A percentile compares a stretch with the other conserved stretches of the same genome.
These are phyloP conservation scores for Yamadazyma triangularis DNA, from an alignment of 1,139 yeast genomes.

Conservation along the genomic window DNA sequence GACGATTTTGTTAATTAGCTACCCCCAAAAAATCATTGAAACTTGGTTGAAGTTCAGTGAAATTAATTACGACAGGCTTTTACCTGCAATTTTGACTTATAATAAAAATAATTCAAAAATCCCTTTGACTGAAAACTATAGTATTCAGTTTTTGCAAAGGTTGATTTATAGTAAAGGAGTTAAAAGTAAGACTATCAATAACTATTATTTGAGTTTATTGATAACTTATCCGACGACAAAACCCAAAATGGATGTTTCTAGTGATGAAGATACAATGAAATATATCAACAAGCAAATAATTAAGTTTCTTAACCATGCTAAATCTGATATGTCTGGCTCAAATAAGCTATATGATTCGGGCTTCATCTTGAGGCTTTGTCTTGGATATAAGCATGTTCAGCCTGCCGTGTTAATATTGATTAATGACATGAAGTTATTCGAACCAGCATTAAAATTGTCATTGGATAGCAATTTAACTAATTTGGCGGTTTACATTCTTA, in stretches of 20 bases:
- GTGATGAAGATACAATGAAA: constrained; percentile 18
- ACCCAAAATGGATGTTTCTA: neutral
- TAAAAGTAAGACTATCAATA: constrained; percentile 55
- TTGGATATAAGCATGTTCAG: constrained; percentile 51
- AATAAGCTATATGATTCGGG: constrained; percentile 53
- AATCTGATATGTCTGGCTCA: constrained; percentile 12
- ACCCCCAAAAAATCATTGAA: constrained; percentile 68
- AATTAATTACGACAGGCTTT: constrained; percentile 52
- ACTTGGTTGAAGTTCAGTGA: constrained; percentile 64
- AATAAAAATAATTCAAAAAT: constrained; percentile 39
- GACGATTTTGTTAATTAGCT: constrained; percentile 60
- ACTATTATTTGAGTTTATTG: constrained; percentile 68
- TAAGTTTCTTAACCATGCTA: constrained; percentile 24
- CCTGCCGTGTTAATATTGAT: constrained; percentile 73
- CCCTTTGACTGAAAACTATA: constrained; percentile 48
- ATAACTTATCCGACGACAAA: constrained; percentile 47
- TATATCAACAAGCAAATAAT: constrained; percentile 22
- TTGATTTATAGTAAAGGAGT: constrained; percentile 51
- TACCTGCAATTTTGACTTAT: constrained; percentile 75
- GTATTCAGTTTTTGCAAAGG: constrained; percentile 58
- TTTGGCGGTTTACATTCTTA: constrained; percentile 42
- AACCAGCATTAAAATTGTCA: constrained; percentile 78
- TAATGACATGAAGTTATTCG: constrained; percentile 58
- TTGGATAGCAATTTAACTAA: constrained; percentile 58
- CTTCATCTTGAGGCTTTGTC: constrained; percentile 70